phyloP scores from a whole-genome alignment of 148 eudicot species.

The Rhododendron williamsianum region DNA sequence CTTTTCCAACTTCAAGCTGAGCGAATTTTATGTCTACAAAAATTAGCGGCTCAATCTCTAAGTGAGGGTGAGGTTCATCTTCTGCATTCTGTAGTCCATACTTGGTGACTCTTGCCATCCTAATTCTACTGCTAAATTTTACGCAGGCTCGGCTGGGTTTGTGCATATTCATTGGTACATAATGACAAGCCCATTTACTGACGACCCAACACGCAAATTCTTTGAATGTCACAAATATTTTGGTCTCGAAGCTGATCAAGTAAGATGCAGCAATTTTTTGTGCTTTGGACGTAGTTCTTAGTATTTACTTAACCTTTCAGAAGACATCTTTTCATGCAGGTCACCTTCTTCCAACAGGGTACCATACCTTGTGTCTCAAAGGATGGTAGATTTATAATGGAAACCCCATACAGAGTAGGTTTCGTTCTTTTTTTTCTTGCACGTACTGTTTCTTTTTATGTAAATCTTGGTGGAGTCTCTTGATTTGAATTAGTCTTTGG shows the following conservation, averaged over 20 bases:
- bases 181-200: slow-evolving; percentile 99
- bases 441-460: background rate
- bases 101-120: background rate
- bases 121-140: slow-evolving; percentile 20
- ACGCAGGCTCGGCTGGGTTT: slow-evolving; percentile 47
- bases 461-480: background rate
- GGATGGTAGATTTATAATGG: slow-evolving; percentile 95
- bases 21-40: slow-evolving; percentile 76
- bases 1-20: slow-evolving; percentile 99
- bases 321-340: slow-evolving; percentile 41
- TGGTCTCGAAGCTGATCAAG: slow-evolving; percentile 94
- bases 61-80: slow-evolving; percentile 58
- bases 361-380: slow-evolving; percentile 91
- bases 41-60: slow-evolving; percentile 68
- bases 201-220: slow-evolving; percentile 74
- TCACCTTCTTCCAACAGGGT: slow-evolving; percentile 92
- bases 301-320: slow-evolving; percentile 5
- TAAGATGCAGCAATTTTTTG: slow-evolving; percentile 21
- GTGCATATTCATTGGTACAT: slow-evolving; percentile 89
- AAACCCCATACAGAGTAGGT: slow-evolving; percentile 78
- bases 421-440: slow-evolving; percentile 8
- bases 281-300: background rate
- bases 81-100: background rate
- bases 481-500: background rate
- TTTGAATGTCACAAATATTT: slow-evolving; percentile 78